A percentile compares a stretch with the other conserved stretches of the same genome.
Evolutionary conservation across 495 filamentous ascomycete species (phyloP).

Genomic region (Evernia prunastri): DNA sequence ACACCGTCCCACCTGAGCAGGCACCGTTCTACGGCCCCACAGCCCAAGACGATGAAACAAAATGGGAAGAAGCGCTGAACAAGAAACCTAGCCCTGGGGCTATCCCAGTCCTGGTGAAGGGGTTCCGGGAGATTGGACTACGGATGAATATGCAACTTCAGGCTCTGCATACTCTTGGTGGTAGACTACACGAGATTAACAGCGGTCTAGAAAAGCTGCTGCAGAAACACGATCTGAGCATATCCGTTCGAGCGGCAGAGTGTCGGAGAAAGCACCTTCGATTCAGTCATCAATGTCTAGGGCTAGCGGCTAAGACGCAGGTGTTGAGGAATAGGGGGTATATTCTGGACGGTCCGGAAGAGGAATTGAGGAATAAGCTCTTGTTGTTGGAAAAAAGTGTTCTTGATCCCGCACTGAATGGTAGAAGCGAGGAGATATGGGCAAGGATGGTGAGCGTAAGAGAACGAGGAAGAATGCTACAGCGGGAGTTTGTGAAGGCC

Average conservation of each 20-base stretch:
- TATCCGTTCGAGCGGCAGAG: conserved; percentile 71
- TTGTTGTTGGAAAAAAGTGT: conserved; percentile 63
- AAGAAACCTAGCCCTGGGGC: conserved; percentile 72
- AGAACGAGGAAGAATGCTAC: conserved; percentile 70
- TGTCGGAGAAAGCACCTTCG: conserved; percentile 73
- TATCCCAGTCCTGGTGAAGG: conserved; percentile 65
- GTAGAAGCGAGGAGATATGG: conserved; percentile 92
- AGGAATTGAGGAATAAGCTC: conserved; percentile 82
- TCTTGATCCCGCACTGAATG: conserved; percentile 76
- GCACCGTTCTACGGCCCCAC: conserved; percentile 78
- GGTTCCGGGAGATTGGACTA: conserved; percentile 64
- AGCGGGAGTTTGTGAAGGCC: conserved; percentile 67
- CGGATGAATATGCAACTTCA: conserved; percentile 72
- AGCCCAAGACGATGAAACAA: conserved; percentile 67
- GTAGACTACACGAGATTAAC: conserved; percentile 88
- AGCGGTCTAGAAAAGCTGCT: conserved; percentile 69
- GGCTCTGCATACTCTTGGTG: conserved; percentile 64
- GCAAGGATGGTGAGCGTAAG: conserved; percentile 81
- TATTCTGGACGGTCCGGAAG: conserved; percentile 83
- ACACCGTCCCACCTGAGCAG: conserved; percentile 70
- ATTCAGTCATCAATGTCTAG: conserved; percentile 72
- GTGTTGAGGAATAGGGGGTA: conserved; percentile 87
- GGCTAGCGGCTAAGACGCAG: conserved; percentile 85
- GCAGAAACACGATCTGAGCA: conserved; percentile 72
- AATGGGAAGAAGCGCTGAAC: conserved; percentile 89